These are phyloP conservation scores for Saccharomyces hybrid DNA, from an alignment of 1,139 yeast species.

Conservation along the genomic window DNA sequence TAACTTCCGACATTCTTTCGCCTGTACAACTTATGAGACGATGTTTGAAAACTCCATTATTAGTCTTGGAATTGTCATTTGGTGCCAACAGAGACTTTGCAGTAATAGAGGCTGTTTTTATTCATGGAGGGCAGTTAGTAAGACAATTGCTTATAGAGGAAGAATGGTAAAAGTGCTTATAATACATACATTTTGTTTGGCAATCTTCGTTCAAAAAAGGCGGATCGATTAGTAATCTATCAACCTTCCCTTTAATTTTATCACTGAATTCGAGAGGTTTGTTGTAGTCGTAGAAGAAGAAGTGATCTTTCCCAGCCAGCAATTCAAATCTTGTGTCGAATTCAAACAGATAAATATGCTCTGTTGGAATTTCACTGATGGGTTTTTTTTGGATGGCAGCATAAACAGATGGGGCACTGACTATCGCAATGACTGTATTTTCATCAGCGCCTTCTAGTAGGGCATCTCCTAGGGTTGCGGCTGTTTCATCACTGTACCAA, in stretches of 20 bases:
- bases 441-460: constrained; percentile 67
- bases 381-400: constrained; percentile 64
- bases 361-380: constrained; percentile 48
- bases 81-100: constrained; percentile 51
- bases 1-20: constrained; percentile 67
- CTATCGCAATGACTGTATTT: constrained; percentile 62
- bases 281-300: constrained; percentile 68
- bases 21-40: constrained; percentile 74
- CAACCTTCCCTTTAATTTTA: constrained; percentile 51
- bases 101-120: constrained; percentile 45
- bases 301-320: constrained; percentile 60
- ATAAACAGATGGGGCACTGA: constrained; percentile 87
- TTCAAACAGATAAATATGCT: constrained; percentile 67
- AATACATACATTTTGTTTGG: constrained; percentile 48
- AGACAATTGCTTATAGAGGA: not conserved
- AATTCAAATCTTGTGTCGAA: constrained; percentile 67
- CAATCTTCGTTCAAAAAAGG: constrained; percentile 80
- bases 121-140: constrained; percentile 4
- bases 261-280: constrained; percentile 58
- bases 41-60: constrained; percentile 38
- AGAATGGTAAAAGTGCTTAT: not conserved
- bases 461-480: constrained; percentile 58
- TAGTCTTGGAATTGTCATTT: constrained; percentile 35
- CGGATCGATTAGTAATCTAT: constrained; percentile 77
- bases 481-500: constrained; percentile 75